Evolutionary conservation across 2,329 filamentous ascomycete genomes (phyloP).

Genomic region (Ophiocordyceps camponoti-saundersi): DNA sequence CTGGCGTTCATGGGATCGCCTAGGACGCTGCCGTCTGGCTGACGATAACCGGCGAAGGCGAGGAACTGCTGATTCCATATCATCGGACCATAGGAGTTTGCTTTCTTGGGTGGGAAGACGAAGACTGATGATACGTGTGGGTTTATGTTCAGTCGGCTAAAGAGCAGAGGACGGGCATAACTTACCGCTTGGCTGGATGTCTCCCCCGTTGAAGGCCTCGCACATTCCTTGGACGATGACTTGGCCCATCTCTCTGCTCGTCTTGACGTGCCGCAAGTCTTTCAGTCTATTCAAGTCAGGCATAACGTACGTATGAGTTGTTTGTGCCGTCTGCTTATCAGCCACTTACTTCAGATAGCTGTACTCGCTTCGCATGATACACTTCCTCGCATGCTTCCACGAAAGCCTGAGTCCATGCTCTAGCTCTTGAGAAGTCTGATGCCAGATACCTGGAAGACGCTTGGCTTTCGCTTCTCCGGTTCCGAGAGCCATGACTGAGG

Average conservation of each 20-base stretch:
- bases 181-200: slow-evolving; percentile 1
- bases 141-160: no score
- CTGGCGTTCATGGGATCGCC: slow-evolving; percentile 1
- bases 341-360: not conserved
- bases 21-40: not conserved
- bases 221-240: slow-evolving; percentile 1
- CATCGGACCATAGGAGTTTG: not conserved
- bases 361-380: slow-evolving; percentile 2
- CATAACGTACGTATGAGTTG: no score
- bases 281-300: not conserved
- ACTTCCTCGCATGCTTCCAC: slow-evolving; percentile 1
- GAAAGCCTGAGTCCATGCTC: slow-evolving; percentile 1
- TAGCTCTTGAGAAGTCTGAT: not conserved
- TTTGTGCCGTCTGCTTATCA: no score
- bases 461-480: no score
- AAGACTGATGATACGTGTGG: not conserved
- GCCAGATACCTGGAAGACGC: not conserved
- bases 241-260: slow-evolving; percentile 1
- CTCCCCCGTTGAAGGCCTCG: slow-evolving; percentile 1
- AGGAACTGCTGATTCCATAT: slow-evolving; percentile 2
- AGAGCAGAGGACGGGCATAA: not conserved
- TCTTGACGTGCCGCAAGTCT: not conserved
- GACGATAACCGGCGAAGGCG: slow-evolving; percentile 1
- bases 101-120: slow-evolving; percentile 1
- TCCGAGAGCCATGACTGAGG: not conserved